phyloP scores from a whole-genome alignment of 225 moss, liverwort and hornwort genomes.

The Climacium dendroides region DNA sequence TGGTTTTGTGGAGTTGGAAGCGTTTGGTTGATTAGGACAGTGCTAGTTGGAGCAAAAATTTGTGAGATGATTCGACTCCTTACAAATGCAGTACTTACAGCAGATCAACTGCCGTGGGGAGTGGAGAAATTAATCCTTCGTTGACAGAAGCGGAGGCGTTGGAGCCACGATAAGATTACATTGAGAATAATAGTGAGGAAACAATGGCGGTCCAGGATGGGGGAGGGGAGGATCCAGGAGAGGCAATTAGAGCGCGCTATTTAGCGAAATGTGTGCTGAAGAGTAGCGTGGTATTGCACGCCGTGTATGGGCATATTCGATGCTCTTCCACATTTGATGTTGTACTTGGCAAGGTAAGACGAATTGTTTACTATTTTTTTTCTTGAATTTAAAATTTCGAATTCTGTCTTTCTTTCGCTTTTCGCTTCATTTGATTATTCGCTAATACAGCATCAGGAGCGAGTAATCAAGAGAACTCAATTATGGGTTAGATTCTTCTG shows the following conservation, averaged over 20 bases:
- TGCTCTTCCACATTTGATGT: conserved; percentile 72
- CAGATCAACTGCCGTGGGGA: neutral
- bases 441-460: neutral
- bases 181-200: neutral
- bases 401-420: neutral
- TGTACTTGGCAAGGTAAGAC: conserved; percentile 85
- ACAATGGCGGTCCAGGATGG: conserved; percentile 61
- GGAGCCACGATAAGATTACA: neutral
- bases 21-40: conserved; percentile 13
- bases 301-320: conserved; percentile 83
- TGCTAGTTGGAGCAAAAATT: neutral
- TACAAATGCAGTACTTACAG: neutral
- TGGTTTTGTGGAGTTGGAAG: conserved; percentile 28
- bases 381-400: neutral
- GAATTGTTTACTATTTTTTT: neutral
- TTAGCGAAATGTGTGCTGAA: conserved; percentile 79
- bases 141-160: neutral
- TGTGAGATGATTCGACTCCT: neutral
- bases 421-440: neutral
- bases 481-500: neutral
- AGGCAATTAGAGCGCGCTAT: conserved; percentile 52
- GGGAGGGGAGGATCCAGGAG: conserved; percentile 46
- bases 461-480: neutral
- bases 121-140: neutral
- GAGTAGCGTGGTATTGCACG: conserved; percentile 88